Evolutionary conservation across 345 rosid species (phyloP).

Genomic region (Dipteronia dyeriana): DNA sequence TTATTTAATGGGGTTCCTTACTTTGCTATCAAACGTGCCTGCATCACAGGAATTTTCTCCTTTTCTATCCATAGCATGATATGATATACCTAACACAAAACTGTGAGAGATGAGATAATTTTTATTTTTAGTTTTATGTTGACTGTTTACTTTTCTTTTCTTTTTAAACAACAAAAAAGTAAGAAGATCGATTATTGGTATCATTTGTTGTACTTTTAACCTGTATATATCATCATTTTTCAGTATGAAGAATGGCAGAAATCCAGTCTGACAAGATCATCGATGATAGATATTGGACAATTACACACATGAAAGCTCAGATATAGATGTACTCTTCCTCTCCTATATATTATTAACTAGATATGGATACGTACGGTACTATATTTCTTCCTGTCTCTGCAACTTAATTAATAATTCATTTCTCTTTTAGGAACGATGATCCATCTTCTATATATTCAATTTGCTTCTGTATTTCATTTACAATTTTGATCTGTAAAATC

Average conservation of each 20-base stretch:
- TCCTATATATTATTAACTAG: constrained; percentile 25
- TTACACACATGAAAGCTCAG: constrained; percentile 10
- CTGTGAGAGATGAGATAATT: constrained; percentile 12
- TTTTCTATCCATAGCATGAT: constrained; percentile 11
- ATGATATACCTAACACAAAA: constrained; percentile 28
- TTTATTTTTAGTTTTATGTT: neutral
- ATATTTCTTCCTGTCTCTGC: constrained; percentile 29
- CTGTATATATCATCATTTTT: constrained; percentile 23
- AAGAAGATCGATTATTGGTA: neutral
- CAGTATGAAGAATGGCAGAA: constrained; percentile 21
- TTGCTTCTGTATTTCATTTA: neutral
- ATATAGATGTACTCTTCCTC: constrained; percentile 2
- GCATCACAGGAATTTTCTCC: constrained; percentile 27
- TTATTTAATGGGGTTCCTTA: neutral
- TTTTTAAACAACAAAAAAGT: neutral
- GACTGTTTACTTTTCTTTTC: neutral
- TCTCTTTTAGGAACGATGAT: constrained; percentile 15
- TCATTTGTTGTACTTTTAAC: constrained; percentile 16
- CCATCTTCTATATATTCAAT: neutral
- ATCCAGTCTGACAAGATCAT: constrained; percentile 30
- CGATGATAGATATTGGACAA: constrained; percentile 10
- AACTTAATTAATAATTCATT: constrained; percentile 12
- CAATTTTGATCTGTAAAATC: too few species aligned
- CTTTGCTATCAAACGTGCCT: constrained; percentile 28
- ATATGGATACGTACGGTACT: constrained; percentile 24